Base-by-base conservation (phyloP, 495 filamentous ascomycete species). In the Cairneyella variabilis region DNA sequence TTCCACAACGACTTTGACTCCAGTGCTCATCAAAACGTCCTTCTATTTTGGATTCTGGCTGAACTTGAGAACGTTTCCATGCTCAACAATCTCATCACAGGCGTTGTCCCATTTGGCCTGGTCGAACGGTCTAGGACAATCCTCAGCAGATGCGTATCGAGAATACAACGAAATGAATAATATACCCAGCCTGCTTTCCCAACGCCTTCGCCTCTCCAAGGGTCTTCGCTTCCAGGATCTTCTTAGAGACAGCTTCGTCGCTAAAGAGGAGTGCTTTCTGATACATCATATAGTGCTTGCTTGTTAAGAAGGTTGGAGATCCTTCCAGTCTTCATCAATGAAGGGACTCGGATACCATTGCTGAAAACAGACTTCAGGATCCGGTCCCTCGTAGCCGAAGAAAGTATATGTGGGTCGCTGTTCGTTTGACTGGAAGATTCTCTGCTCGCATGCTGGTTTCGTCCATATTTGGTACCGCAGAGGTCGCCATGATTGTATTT, bases 1-100 rank as follows among this genome's bases (percentile, higher is more conserved):
- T 69, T 86, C 85, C 3, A 86, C 79, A 10, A 87, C 47, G 64
- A 83, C 75, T 45, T 75, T 62, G 9, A 75, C 71, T 9, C 77
- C 82, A 2, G 85, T 88, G 23, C 52, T 66, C 40, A 87, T 60
- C 36, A 89, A 54, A 56, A 69, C 54, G 41, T 64, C 66, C 45
- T 66, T 69, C 51, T 80, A 61, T 25, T 48, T 47, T 14, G 51
- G 41, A 46, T 47, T 54, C 28, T 54, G 51, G 14, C 51, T 28
- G 41, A 54, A 54, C 42, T 54, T 54, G n/a, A 40, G 10, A 38
- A 25, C n/a, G 18, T 22, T 54, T 16, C 40, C 41, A 8, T 20
- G 1, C 41, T 37, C 40, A 9, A 54, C 51, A 1, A 54, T 32
- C 17, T 21, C 51, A 39, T 40, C 34, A 23, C 22, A 37, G n/a